phyloP scores from a whole-genome alignment of 2,329 filamentous ascomycete species.

The Purpureocillium lavendulum region DNA sequence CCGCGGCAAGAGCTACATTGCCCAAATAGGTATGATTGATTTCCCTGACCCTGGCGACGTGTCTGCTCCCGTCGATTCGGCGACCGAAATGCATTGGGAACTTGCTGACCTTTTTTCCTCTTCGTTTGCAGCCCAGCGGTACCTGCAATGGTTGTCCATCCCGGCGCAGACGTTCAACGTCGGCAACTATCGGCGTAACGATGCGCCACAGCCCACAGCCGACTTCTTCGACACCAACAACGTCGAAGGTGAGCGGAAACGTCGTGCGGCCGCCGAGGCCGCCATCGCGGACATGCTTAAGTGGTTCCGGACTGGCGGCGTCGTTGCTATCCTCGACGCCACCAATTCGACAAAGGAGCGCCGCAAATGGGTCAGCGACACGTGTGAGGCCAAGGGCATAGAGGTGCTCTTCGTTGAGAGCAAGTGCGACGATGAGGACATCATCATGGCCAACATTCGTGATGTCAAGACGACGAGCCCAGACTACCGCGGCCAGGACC shows the following conservation, averaged over 20 bases:
- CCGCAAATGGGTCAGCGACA: conserved; percentile 83
- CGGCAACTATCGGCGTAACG: conserved; percentile 84
- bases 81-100: too few species aligned
- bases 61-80: too few species aligned
- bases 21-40: conserved; percentile 70
- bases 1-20: conserved; percentile 93
- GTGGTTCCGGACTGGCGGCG: conserved; percentile 77
- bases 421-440: conserved; percentile 88
- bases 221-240: conserved; percentile 95
- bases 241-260: conserved; percentile 79
- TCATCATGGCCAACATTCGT: conserved; percentile 97
- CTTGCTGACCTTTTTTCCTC: background rate
- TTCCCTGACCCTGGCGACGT: too few species aligned
- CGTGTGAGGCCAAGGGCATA: conserved; percentile 65
- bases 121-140: conserved; percentile 63
- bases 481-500: conserved; percentile 90
- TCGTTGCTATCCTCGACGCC: conserved; percentile 90
- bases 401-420: conserved; percentile 95
- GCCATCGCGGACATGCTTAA: conserved; percentile 88
- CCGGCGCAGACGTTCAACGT: conserved; percentile 95
- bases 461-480: conserved; percentile 96
- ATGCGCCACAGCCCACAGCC: conserved; percentile 82
- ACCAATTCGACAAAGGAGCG: conserved; percentile 92
- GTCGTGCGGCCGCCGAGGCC: conserved; percentile 81
- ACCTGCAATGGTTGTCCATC: conserved; percentile 94